A percentile compares a stretch with the other conserved stretches of the same genome.
These are phyloP conservation scores for Metschnikowia continentalis DNA, from an alignment of 805 yeast genomes.

Conservation along the genomic window DNA sequence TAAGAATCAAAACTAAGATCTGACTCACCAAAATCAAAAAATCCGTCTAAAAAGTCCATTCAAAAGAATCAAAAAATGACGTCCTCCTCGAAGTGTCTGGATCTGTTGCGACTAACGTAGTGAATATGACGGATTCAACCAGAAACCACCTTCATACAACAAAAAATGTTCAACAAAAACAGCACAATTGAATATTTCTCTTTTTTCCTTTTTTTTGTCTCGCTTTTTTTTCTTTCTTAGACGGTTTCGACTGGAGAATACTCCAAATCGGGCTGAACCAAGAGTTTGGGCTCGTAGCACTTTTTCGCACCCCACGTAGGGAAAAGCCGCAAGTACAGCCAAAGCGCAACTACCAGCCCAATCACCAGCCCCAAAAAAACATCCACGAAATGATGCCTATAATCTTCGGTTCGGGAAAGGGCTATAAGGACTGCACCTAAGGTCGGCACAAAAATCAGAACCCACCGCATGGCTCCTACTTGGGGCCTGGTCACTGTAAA, in stretches of 20 bases:
- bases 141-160: too few relatives aligned
- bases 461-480: slow-evolving; percentile 61
- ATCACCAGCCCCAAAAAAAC: slow-evolving; percentile 66
- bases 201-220: too few relatives aligned
- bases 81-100: too few relatives aligned
- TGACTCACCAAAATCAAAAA: too few relatives aligned
- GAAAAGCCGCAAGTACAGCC: slow-evolving; percentile 52
- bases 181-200: too few relatives aligned
- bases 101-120: too few relatives aligned
- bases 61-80: too few relatives aligned
- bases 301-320: slow-evolving; percentile 33
- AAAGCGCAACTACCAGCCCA: slow-evolving; percentile 59
- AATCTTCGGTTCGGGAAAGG: slow-evolving; percentile 81
- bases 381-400: slow-evolving; percentile 90
- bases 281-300: slow-evolving; percentile 40
- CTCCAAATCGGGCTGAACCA: slow-evolving; percentile 8
- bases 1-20: too few relatives aligned
- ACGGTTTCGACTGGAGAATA: slow-evolving; percentile 14
- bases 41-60: too few relatives aligned
- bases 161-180: too few relatives aligned
- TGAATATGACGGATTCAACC: too few relatives aligned
- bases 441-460: slow-evolving; percentile 51
- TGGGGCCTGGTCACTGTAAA: slow-evolving; percentile 40
- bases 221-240: background rate
- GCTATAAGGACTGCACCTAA: slow-evolving; percentile 76